Percentiles rank a stretch among this genome's conserved stretches.
Evolutionary conservation across 768 basidiomycete genomes (phyloP).

Genomic region (Goffeauzyma gilvescens): DNA sequence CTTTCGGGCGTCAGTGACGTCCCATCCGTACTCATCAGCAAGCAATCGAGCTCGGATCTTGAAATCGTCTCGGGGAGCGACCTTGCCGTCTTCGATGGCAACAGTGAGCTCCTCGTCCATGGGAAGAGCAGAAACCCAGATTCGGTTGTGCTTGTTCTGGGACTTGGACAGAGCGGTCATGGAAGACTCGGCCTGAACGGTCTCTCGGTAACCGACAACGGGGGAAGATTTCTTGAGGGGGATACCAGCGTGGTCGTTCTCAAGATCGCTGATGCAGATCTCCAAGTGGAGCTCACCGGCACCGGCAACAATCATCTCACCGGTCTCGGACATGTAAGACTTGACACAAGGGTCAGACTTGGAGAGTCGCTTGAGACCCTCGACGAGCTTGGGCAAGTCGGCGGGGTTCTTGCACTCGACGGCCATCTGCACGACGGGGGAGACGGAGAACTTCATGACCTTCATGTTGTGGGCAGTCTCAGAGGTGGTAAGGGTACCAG

Average conservation of each 20-base stretch:
- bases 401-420: conserved; percentile 99
- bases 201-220: conserved; percentile 94
- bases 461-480: conserved; percentile 99
- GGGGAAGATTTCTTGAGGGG: conserved; percentile 89
- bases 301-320: conserved; percentile 98
- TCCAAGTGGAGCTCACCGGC: conserved; percentile 98
- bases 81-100: conserved; percentile 72
- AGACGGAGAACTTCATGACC: conserved; percentile 99
- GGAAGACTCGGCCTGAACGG: conserved; percentile 83
- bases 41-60: conserved; percentile 85
- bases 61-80: conserved; percentile 89
- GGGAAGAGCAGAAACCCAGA: conserved; percentile 82
- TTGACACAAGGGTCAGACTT: conserved; percentile 99
- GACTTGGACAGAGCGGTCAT: conserved; percentile 97
- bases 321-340: conserved; percentile 73
- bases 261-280: conserved; percentile 98
- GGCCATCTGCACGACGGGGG: conserved; percentile 94
- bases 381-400: conserved; percentile 97
- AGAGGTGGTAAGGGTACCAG: conserved; percentile 87
- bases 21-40: conserved; percentile 94
- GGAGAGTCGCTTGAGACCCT: conserved; percentile 98
- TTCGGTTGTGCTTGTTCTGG: conserved; percentile 99
- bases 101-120: conserved; percentile 82
- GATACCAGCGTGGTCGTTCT: conserved; percentile 98
- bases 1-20: conserved; percentile 96